Base-by-base conservation (phyloP, 305 asterid species). In the Rubia occidens region DNA sequence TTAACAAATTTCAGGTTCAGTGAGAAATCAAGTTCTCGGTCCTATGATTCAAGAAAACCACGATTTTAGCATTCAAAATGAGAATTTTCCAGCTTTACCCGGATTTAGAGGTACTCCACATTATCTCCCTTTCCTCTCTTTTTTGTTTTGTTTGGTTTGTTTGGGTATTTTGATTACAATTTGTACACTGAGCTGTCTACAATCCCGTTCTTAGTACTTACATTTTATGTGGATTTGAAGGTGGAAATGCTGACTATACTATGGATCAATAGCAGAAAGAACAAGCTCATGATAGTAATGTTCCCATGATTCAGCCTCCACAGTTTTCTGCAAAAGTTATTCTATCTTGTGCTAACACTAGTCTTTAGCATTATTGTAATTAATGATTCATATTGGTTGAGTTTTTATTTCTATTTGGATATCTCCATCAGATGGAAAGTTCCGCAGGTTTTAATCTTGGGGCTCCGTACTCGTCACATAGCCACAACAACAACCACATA, bases 31-130 rank as follows among this genome's bases (percentile, higher is more conserved):
- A 82, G 90, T 91, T 79, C 88, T 88, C 64, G 79, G 86, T 79
- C 91, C 95, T 66, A 85, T 95, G 59, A 92, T 81, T 78, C 99
- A 95, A 79, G 98, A 89, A 84, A 95, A 91, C 84, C 99, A 95
- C 79, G 99, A 95, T 78, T 95, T 95, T 80, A 95, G 98, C 82
- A 95, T 95, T 76, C 98, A 95, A 76, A 91, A 89, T 79, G 99
- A 95, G 87, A 98, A 95, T 82, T 95, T 95, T 72, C 99, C 99
- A 47, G 99, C 98, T 72, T 86, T 95, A 71, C 97, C 96, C 69
- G 99, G 99, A 79, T 88, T 83, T 76, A 95, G 88, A 86, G 99
- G 99, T 91, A 76, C 77, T 66, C 69, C 24, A 63, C 61, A 1
- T 6, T 69, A n/a, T 3, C n/a, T 24, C 65, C 29, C 53, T 49